Evolutionary conservation across 768 basidiomycete species (phyloP).

Genomic region (Mycena kentingensis): DNA sequence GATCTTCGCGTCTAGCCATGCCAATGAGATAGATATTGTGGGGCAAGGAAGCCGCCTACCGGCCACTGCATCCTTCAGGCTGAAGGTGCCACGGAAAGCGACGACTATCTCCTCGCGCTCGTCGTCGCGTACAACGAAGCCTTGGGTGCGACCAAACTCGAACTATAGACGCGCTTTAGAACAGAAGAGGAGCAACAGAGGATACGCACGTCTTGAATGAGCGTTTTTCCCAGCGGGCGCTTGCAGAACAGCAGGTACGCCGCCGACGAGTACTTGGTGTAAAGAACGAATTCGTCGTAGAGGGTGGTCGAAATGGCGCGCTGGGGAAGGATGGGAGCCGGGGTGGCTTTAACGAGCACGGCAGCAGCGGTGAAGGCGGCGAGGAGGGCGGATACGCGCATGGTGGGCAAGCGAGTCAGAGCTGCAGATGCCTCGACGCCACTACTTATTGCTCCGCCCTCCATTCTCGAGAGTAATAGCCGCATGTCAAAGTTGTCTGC

Average conservation of each 20-base stretch:
- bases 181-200: background rate
- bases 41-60: background rate
- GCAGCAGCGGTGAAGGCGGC: no score
- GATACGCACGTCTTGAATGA: constrained; percentile 41
- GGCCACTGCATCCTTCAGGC: background rate
- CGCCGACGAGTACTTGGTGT: constrained; percentile 53
- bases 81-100: constrained; percentile 24
- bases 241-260: constrained; percentile 49
- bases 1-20: background rate
- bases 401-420: no score
- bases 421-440: no score
- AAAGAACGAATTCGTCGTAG: constrained; percentile 46
- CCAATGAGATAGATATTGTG: background rate
- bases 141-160: constrained; percentile 15
- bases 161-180: background rate
- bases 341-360: no score
- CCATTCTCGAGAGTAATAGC: no score
- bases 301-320: constrained; percentile 36
- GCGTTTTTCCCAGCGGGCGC: constrained; percentile 47
- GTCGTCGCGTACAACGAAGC: constrained; percentile 28
- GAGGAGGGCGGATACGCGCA: no score
- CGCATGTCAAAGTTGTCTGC: no score
- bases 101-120: constrained; percentile 24
- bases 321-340: no score
- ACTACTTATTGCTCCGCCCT: no score